These are phyloP conservation scores for Penicillium bialowiezense DNA, from an alignment of 495 filamentous ascomycete genomes.

Conservation along the genomic window DNA sequence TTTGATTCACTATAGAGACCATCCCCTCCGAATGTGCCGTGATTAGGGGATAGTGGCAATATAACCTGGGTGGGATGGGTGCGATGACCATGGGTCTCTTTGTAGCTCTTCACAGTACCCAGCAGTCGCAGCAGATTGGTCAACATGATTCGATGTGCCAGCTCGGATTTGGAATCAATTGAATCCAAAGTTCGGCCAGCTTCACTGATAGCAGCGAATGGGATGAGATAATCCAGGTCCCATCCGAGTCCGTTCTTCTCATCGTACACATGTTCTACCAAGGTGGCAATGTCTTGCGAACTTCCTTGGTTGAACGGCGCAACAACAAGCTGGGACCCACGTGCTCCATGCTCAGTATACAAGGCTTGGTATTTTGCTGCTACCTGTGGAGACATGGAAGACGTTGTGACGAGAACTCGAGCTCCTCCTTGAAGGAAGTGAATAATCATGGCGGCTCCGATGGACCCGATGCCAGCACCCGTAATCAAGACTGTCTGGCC, in stretches of 20 bases:
- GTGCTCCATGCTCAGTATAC: conserved; percentile 89
- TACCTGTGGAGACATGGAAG: background rate
- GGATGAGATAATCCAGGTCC: conserved; percentile 94
- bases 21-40: conserved; percentile 96
- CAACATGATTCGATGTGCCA: conserved; percentile 98
- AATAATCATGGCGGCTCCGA: conserved; percentile 15
- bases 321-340: conserved; percentile 92
- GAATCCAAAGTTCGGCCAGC: conserved; percentile 95
- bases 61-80: conserved; percentile 95
- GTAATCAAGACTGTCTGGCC: conserved; percentile 20
- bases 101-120: conserved; percentile 84
- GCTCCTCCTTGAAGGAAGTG: conserved; percentile 22
- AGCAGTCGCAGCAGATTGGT: conserved; percentile 91
- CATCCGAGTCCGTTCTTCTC: conserved; percentile 91
- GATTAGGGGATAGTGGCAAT: conserved; percentile 92
- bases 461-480: conserved; percentile 24
- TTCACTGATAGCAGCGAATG: conserved; percentile 95
- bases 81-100: conserved; percentile 79
- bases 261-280: conserved; percentile 94
- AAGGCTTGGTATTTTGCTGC: conserved; percentile 78
- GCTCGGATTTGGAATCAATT: conserved; percentile 95
- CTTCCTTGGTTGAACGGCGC: conserved; percentile 98
- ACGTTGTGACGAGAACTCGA: conserved; percentile 25
- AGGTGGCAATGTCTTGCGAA: conserved; percentile 89
- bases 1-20: conserved; percentile 98